These are phyloP conservation scores for Gamsiella multidivaricata DNA, from an alignment of 192 early-diverging fungal genomes.

Conservation along the genomic window DNA sequence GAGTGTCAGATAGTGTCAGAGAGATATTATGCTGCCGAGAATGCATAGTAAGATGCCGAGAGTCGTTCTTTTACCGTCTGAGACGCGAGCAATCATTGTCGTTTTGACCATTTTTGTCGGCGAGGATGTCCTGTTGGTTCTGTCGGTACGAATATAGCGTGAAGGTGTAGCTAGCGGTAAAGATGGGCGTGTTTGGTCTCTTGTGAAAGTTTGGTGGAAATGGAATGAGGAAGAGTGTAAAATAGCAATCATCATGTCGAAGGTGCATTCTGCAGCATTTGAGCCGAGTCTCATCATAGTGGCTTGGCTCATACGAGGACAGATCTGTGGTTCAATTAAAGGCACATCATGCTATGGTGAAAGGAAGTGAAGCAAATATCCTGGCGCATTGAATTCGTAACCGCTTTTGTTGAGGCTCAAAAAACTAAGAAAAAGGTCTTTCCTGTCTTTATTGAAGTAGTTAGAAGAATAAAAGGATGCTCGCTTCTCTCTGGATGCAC, in stretches of 20 bases:
- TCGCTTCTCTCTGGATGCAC: constrained; percentile 21
- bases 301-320: constrained; percentile 4
- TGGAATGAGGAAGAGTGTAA: background rate
- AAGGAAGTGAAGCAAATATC: no score
- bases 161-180: no score
- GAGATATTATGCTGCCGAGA: no score
- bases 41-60: no score
- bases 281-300: constrained; percentile 14
- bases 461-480: constrained; percentile 11
- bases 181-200: no score
- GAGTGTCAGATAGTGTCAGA: background rate
- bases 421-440: constrained; percentile 13
- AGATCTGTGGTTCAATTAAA: no score
- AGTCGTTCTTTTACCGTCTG: constrained; percentile 84
- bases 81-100: constrained; percentile 92
- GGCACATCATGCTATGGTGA: no score
- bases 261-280: no score
- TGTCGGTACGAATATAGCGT: no score
- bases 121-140: no score
- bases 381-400: no score
- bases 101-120: constrained; percentile 88
- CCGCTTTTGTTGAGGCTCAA: constrained; percentile 4
- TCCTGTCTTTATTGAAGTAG: constrained; percentile 43
- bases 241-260: no score
- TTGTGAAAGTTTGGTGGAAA: constrained; percentile 4